Conservation (phyloP, 108 stramenopile genomes). For the Mediolabrus comicus region DNA sequence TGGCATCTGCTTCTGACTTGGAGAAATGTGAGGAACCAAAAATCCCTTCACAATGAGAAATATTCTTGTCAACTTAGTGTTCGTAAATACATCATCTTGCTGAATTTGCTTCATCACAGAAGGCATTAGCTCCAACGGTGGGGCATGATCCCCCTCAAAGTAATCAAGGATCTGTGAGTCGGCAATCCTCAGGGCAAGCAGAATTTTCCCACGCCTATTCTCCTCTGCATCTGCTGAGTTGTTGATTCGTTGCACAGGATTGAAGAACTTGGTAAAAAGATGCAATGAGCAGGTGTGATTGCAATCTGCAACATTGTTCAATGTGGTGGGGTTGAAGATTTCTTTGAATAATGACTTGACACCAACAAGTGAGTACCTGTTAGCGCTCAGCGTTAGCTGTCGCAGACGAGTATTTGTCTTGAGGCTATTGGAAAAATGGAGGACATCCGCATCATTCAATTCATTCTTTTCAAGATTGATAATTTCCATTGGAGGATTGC, state of each 20-base stretch:
- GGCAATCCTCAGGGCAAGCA: background rate
- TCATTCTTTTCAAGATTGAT: background rate
- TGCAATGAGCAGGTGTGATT: background rate
- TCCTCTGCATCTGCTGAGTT: background rate
- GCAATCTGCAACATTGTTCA: constrained; percentile 1
- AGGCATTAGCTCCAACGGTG: constrained; percentile 3
- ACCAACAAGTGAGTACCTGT: background rate
- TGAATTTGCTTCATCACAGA: background rate
- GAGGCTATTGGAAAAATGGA: background rate
- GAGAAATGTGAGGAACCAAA: background rate
- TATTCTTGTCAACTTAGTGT: background rate
- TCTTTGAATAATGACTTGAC: background rate
- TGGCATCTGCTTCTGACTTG: background rate
- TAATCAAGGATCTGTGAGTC: background rate
- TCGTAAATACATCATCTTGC: background rate
- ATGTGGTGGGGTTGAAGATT: background rate
- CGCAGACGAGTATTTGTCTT: background rate
- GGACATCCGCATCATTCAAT: background rate
- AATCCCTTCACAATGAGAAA: background rate
- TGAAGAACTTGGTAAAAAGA: background rate
- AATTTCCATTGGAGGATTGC: background rate
- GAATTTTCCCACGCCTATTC: background rate
- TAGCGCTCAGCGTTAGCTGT: background rate
- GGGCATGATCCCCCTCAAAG: background rate
- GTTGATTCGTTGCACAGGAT: background rate